phyloP scores from a whole-genome alignment of 257 asterid species.

The Asclepias syriaca region DNA sequence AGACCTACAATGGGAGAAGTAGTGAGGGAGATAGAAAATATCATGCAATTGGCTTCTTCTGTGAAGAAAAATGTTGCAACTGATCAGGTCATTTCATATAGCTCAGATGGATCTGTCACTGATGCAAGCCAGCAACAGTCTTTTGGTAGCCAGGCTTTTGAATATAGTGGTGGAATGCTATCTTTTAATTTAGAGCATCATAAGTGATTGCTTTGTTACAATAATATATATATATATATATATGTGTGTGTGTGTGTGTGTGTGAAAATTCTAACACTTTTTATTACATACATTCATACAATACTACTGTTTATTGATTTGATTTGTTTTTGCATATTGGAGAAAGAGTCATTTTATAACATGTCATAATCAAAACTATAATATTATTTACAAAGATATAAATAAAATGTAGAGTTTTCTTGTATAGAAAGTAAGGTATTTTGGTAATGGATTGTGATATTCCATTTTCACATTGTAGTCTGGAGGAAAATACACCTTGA shows the following conservation, averaged over 20 bases:
- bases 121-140: slow-evolving; percentile 46
- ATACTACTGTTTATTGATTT: background rate
- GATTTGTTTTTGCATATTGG: background rate
- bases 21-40: slow-evolving; percentile 67
- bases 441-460: too few relatives aligned
- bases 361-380: too few relatives aligned
- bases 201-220: background rate
- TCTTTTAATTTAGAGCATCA: slow-evolving; percentile 34
- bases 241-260: background rate
- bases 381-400: too few relatives aligned
- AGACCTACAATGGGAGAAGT: slow-evolving; percentile 84
- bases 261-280: background rate
- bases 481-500: too few relatives aligned
- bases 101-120: slow-evolving; percentile 31
- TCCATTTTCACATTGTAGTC: too few relatives aligned
- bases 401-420: too few relatives aligned
- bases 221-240: background rate
- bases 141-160: slow-evolving; percentile 37
- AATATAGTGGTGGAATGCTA: slow-evolving; percentile 48
- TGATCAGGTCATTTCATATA: slow-evolving; percentile 21
- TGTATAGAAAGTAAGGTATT: too few relatives aligned
- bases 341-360: background rate
- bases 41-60: slow-evolving; percentile 38
- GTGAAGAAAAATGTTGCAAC: slow-evolving; percentile 20
- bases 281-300: background rate